Evolutionary conservation across 345 rosid genomes (phyloP), one percentile per base, ranked within the genome.

Genomic region (Zanthoxylum bungeanum): DNA sequence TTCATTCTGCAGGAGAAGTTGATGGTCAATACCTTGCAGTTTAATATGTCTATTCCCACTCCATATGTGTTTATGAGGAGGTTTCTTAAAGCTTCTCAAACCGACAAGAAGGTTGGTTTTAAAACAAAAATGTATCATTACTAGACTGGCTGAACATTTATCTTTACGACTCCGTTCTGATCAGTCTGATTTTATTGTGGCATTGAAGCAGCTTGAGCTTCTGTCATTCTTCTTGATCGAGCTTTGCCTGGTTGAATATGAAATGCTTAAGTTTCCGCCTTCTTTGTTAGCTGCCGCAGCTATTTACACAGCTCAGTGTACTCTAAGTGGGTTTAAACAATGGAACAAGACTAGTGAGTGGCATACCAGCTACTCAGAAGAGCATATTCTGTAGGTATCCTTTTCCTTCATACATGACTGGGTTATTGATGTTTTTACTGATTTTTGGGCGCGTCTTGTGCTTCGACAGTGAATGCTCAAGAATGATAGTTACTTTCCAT

Each of bases 51-150:
- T 49, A 64, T 89, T 25, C 97, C 99, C 42, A 92, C 99, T 68
- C 91, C 98, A 1, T 95, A 87, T 77, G 97, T 92, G 78, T 95
- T 95, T 67, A 87, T 95, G 96, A 91, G 83, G 65, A 79, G 99
- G 79, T 95, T 88, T 84, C 93, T 92, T 33, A 95, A 92, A 82
- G 94, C 93, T 63, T 91, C 96, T 30, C 82, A 88, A 75, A 87
- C 97, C 37, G 89, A 92, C 78, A 91, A 83, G 83, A 92, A 95
- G 96, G 98, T 92, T 60, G 16, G 70, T 21, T 42, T 27, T 9
- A n/a, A n/a, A n/a, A n/a, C 30, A 3, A 42, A 46, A 8, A 31
- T 9, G 9, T 28, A n/a, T 19, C 1, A 76, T 28, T 66, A 69
- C 51, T 61, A 11, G 7, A 22, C n/a, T 36, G 71, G 22, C 12